Percentiles rank a stretch among this genome's conserved stretches.
Evolutionary conservation across 371 early-diverging fungal genomes (phyloP).

Genomic region (Thermomucor indicae-seudaticae): DNA sequence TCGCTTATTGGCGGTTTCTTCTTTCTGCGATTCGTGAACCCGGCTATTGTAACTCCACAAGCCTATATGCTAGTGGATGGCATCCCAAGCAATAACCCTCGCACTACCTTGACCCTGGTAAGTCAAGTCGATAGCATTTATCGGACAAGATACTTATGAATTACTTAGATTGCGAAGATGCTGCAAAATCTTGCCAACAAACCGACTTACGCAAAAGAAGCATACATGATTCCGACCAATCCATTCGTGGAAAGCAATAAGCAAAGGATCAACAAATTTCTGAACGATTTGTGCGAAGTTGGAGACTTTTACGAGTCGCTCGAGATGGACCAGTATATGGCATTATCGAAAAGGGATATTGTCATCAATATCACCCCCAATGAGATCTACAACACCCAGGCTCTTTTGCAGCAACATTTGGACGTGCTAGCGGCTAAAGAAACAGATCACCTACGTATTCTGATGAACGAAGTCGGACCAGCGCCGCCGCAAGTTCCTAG

Average conservation of each 20-base stretch:
- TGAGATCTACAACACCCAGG: conserved; percentile 88
- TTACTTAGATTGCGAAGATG: conserved; percentile 73
- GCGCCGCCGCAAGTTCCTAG: conserved; percentile 79
- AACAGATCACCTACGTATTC: conserved; percentile 73
- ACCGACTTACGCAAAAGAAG: conserved; percentile 84
- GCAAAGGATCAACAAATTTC: conserved; percentile 72
- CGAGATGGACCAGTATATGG: conserved; percentile 96
- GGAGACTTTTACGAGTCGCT: conserved; percentile 90
- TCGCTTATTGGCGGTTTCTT: conserved; percentile 94
- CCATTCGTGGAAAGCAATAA: conserved; percentile 86
- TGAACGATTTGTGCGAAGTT: conserved; percentile 88
- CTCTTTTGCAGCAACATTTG: conserved; percentile 74
- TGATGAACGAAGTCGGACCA: conserved; percentile 73
- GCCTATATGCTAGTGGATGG: conserved; percentile 86
- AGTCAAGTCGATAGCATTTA: background rate
- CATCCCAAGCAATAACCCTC: conserved; percentile 70
- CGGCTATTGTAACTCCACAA: conserved; percentile 92
- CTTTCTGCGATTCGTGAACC: conserved; percentile 91
- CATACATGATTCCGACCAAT: conserved; percentile 83
- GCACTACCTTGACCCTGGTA: conserved; percentile 78
- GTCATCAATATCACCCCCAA: conserved; percentile 83
- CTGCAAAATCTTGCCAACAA: conserved; percentile 93
- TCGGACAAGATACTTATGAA: background rate
- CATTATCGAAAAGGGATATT: conserved; percentile 85
- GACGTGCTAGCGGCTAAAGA: conserved; percentile 72